Percentiles rank a stretch among this genome's conserved stretches.
Evolutionary conservation across 2,329 filamentous ascomycete genomes (phyloP).

Genomic region (Rhynchosporium graminicola): DNA sequence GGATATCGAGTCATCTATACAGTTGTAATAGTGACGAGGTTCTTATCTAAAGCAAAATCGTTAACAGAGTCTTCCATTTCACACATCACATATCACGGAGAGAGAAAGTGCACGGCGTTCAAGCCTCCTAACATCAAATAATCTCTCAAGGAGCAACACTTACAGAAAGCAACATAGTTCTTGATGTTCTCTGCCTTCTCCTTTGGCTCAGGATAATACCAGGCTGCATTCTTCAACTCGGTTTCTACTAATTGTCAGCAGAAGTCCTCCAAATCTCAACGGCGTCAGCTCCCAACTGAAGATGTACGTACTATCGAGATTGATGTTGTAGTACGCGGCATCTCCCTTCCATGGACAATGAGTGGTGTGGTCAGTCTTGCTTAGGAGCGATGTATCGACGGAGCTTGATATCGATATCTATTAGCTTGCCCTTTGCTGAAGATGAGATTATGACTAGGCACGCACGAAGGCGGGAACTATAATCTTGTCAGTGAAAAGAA

Average conservation of each 20-base stretch:
- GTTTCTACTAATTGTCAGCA: conserved; percentile 35
- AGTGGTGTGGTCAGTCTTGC: conserved; percentile 44
- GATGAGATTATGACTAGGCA: background rate
- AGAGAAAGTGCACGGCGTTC: background rate
- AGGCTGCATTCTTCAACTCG: conserved; percentile 47
- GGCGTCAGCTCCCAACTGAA: background rate
- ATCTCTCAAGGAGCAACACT: conserved; percentile 32
- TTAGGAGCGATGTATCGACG: conserved; percentile 45
- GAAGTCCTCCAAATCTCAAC: background rate
- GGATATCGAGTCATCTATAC: conserved; percentile 22
- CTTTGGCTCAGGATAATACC: conserved; percentile 48
- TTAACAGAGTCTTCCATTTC: background rate
- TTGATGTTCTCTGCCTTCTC: conserved; percentile 47
- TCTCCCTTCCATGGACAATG: conserved; percentile 50
- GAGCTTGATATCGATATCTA: conserved; percentile 34
- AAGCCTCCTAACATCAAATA: background rate
- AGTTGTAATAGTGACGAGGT: conserved; percentile 31
- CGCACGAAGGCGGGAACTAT: conserved; percentile 43
- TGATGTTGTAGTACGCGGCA: conserved; percentile 50
- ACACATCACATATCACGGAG: background rate
- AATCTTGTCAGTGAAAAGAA: conserved; percentile 21
- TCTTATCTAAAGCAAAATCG: conserved; percentile 29
- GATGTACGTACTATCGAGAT: conserved; percentile 41
- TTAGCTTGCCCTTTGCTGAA: background rate
- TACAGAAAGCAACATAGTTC: conserved; percentile 50